A percentile compares a stretch with the other conserved stretches of the same genome.
These are phyloP conservation scores for Gautieria morchelliformis DNA, from an alignment of 768 basidiomycete species.

Conservation along the genomic window DNA sequence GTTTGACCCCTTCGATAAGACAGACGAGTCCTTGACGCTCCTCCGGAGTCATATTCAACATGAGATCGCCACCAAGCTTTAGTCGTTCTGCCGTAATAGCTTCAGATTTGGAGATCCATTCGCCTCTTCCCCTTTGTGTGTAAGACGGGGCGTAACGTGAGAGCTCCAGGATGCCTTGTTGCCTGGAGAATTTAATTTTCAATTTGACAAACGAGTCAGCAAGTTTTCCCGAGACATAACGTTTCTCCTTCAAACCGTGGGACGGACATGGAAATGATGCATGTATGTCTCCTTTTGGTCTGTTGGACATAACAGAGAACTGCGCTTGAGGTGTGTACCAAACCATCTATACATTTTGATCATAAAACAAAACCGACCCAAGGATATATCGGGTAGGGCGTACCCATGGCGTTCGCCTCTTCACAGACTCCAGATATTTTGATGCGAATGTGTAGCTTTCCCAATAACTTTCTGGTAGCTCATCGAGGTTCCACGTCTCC, in stretches of 20 bases:
- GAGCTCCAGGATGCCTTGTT: background rate
- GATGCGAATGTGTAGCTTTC: constrained; percentile 38
- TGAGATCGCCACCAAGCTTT: background rate
- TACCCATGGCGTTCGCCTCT: constrained; percentile 45
- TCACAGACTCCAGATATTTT: constrained; percentile 36
- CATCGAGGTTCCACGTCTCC: constrained; percentile 23
- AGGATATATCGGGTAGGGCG: background rate
- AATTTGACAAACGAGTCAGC: background rate
- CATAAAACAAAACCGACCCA: background rate
- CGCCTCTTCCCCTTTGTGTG: background rate
- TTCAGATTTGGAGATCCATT: background rate
- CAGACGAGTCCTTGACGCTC: background rate
- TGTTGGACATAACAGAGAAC: constrained; percentile 45
- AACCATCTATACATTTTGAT: constrained; percentile 26
- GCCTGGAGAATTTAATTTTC: background rate
- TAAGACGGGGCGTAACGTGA: background rate
- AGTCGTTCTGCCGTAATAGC: background rate
- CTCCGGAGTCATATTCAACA: background rate
- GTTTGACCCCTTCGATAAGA: background rate
- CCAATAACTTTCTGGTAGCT: constrained; percentile 34
- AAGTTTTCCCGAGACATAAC: background rate
- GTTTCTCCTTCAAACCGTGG: background rate
- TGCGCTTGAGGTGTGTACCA: constrained; percentile 29
- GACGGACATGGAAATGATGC: background rate
- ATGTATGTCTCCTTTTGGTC: constrained; percentile 33